A percentile compares a stretch with the other conserved stretches of the same genome.
Evolutionary conservation across 495 filamentous ascomycete genomes (phyloP).

Genomic region (Penicillium herquei): DNA sequence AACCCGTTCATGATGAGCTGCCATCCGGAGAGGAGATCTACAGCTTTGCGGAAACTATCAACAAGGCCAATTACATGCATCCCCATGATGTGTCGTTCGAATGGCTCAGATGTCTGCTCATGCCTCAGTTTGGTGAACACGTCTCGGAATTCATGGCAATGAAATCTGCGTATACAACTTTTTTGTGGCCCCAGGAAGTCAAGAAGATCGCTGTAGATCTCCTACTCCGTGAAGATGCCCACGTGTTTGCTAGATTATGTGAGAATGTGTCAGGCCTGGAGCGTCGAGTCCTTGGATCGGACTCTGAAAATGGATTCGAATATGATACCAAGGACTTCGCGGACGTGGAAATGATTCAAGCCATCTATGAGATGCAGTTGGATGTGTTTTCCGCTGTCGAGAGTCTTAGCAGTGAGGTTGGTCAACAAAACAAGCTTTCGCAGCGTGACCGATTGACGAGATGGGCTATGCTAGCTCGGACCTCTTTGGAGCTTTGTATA

Average conservation of each 20-base stretch:
- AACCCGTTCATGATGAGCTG: slow-evolving; percentile 49
- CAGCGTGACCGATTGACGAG: slow-evolving; percentile 69
- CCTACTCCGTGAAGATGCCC: slow-evolving; percentile 66
- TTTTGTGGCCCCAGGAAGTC: slow-evolving; percentile 68
- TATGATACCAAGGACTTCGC: slow-evolving; percentile 29
- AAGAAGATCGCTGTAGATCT: slow-evolving; percentile 70
- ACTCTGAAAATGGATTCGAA: slow-evolving; percentile 16
- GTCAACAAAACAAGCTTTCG: slow-evolving; percentile 51
- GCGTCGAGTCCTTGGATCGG: slow-evolving; percentile 28
- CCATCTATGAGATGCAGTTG: slow-evolving; percentile 84
- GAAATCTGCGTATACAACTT: slow-evolving; percentile 57
- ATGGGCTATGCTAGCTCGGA: slow-evolving; percentile 72
- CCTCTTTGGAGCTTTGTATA: slow-evolving; percentile 55
- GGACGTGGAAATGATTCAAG: slow-evolving; percentile 62
- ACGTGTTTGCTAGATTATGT: slow-evolving; percentile 55
- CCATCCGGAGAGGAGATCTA: slow-evolving; percentile 56
- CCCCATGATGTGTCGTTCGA: slow-evolving; percentile 61
- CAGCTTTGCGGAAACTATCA: slow-evolving; percentile 52
- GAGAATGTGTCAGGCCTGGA: slow-evolving; percentile 42
- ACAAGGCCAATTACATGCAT: slow-evolving; percentile 51
- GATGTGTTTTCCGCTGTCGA: slow-evolving; percentile 79
- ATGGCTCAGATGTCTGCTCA: slow-evolving; percentile 62
- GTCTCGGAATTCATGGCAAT: slow-evolving; percentile 22
- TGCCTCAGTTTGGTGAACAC: slow-evolving; percentile 34
- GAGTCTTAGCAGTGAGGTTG: slow-evolving; percentile 68